Conservation (phyloP, 2,329 filamentous ascomycete genomes). For the Alternaria ethzedia region DNA sequence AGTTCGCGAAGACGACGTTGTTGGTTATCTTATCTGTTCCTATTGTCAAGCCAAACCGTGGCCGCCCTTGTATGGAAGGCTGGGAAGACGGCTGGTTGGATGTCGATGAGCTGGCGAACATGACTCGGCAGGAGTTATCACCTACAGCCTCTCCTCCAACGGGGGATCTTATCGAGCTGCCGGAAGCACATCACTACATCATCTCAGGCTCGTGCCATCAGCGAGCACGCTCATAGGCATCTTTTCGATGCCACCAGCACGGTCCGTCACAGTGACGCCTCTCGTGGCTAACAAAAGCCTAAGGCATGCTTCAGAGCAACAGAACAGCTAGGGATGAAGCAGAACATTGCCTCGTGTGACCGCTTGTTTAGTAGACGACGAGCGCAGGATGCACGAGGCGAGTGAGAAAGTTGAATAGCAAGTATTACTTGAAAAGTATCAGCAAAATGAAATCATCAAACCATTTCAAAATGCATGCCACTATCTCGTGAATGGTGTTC, state of each 20-base stretch:
- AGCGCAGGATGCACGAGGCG: constrained; percentile 21
- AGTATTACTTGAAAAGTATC: constrained; percentile 21
- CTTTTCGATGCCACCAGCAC: constrained; percentile 7
- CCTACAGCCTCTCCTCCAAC: constrained; percentile 8
- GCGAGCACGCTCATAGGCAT: constrained; percentile 19
- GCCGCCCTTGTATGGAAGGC: constrained; percentile 18
- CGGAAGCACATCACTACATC: constrained; percentile 13
- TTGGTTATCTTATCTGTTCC: constrained; percentile 4
- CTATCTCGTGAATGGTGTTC: constrained; percentile 15
- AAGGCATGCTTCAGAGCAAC: constrained; percentile 4
- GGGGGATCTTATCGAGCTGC: constrained; percentile 9
- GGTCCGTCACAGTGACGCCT: constrained; percentile 25
- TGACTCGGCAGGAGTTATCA: constrained; percentile 8
- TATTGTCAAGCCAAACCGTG: constrained; percentile 16
- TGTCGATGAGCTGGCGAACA: constrained; percentile 29
- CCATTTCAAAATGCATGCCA: constrained; percentile 12
- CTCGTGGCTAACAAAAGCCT: constrained; percentile 29
- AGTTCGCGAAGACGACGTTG: neutral
- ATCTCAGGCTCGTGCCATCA: constrained; percentile 17
- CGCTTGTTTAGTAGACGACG: neutral
- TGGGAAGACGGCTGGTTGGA: constrained; percentile 5
- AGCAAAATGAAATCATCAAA: constrained; percentile 20
- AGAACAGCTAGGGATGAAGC: constrained; percentile 3
- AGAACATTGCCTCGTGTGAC: neutral
- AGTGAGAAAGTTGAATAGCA: constrained; percentile 18